A percentile compares a stretch with the other conserved stretches of the same genome.
These are phyloP conservation scores for Boletus barrowsii DNA, from an alignment of 768 basidiomycete species.

Conservation along the genomic window DNA sequence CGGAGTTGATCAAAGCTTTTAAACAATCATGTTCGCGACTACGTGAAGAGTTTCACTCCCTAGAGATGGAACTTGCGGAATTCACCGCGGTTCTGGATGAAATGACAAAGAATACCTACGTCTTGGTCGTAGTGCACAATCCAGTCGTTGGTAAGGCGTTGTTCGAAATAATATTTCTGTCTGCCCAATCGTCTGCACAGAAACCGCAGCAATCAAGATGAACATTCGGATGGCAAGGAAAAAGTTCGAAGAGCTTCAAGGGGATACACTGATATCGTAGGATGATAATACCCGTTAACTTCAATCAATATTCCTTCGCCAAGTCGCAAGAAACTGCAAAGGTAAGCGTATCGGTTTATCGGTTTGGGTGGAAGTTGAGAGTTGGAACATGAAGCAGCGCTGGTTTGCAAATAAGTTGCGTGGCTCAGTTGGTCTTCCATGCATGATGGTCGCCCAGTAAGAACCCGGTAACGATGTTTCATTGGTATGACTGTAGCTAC, in stretches of 20 bases:
- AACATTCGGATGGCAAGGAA: constrained; percentile 83
- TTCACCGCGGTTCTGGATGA: constrained; percentile 91
- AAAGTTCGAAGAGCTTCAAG: constrained; percentile 90
- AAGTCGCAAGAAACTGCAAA: neutral
- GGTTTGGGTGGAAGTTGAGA: neutral
- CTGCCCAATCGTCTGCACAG: constrained; percentile 38
- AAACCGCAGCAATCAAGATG: constrained; percentile 82
- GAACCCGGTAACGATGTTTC: neutral
- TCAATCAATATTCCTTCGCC: neutral
- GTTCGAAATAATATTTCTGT: neutral
- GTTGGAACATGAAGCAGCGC: neutral
- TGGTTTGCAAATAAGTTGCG: neutral
- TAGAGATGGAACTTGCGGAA: constrained; percentile 82
- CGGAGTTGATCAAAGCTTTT: constrained; percentile 94
- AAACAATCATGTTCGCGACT: constrained; percentile 86
- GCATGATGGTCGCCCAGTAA: neutral
- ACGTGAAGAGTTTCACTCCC: constrained; percentile 78
- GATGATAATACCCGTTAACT: neutral
- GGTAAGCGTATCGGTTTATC: neutral
- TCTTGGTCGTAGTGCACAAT: constrained; percentile 85
- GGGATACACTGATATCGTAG: constrained; percentile 49
- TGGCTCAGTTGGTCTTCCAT: neutral
- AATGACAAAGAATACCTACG: constrained; percentile 90
- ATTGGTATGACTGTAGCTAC: constrained; percentile 7
- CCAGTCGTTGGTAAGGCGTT: constrained; percentile 71